Evolutionary conservation across 768 basidiomycete species (phyloP).

Genomic region (Panus rudis): DNA sequence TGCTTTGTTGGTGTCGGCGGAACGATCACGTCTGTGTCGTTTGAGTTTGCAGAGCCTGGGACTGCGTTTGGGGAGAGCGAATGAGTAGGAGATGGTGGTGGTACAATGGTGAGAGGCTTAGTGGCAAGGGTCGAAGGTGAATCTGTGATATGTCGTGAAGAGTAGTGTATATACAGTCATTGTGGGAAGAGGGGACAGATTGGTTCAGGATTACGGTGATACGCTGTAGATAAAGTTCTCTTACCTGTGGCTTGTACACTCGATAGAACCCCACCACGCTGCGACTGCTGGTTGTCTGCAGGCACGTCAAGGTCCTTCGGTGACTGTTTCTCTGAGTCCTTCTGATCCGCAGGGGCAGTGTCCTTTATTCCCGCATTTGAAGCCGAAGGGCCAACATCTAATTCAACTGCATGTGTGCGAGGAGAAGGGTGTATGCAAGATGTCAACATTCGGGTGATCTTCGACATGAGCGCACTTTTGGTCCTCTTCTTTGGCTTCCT

Average conservation of each 20-base stretch:
- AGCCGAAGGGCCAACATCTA: conserved; percentile 20
- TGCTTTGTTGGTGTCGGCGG: conserved; percentile 43
- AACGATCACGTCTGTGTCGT: conserved; percentile 32
- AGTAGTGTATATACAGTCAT: too few species aligned
- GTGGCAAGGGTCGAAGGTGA: too few species aligned
- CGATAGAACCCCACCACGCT: too few species aligned
- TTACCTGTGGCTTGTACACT: too few species aligned
- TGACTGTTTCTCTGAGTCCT: conserved; percentile 19
- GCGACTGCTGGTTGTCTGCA: too few species aligned
- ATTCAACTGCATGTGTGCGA: conserved; percentile 40
- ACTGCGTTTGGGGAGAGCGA: conserved; percentile 14
- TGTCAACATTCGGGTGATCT: conserved; percentile 50
- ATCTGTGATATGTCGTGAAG: too few species aligned
- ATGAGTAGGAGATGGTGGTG: conserved; percentile 7
- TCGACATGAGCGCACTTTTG: conserved; percentile 51
- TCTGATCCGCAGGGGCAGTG: too few species aligned
- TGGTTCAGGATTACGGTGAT: too few species aligned
- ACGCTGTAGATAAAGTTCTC: too few species aligned
- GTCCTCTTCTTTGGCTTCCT: conserved; percentile 23
- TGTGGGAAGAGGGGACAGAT: too few species aligned
- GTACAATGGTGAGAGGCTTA: conserved; percentile 5
- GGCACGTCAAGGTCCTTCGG: conserved; percentile 8
- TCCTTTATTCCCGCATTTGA: too few species aligned
- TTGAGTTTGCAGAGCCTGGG: too few species aligned
- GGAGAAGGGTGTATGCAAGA: conserved; percentile 54